phyloP scores from a whole-genome alignment of 202 grass and related monocot species.

The Sporobolus alterniflorus region DNA sequence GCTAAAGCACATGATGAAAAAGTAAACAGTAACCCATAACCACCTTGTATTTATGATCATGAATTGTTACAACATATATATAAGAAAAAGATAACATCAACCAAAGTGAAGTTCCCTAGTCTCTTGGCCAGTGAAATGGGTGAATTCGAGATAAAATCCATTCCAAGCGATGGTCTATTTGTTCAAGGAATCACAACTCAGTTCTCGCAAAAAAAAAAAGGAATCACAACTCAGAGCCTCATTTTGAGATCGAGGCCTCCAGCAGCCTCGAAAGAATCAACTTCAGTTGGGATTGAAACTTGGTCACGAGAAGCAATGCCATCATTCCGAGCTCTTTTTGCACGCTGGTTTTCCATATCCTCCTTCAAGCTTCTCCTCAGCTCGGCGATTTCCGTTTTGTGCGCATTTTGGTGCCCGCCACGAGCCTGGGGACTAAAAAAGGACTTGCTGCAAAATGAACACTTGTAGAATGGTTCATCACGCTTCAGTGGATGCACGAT shows the following conservation, averaged over 20 bases:
- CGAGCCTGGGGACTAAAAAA: conserved; percentile 17
- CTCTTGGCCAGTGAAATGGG: not conserved
- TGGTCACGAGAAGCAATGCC: not conserved
- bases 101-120: not conserved
- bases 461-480: not conserved
- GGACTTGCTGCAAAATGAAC: conserved; percentile 20
- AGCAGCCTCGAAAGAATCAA: not conserved
- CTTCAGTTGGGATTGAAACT: too few relatives aligned
- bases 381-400: conserved; percentile 11
- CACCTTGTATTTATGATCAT: not conserved
- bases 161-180: not conserved
- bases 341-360: not conserved
- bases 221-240: not conserved
- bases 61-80: conserved; percentile 2
- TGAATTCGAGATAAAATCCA: not conserved
- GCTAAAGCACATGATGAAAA: not conserved
- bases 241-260: not conserved
- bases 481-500: not conserved
- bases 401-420: conserved; percentile 31
- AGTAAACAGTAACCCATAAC: not conserved
- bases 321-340: not conserved
- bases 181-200: not conserved
- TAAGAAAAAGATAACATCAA: not conserved
- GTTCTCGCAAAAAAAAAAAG: too few relatives aligned
- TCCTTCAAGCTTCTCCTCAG: conserved; percentile 7